Evolutionary conservation across 306 rosid species (phyloP).

Genomic region (Inga laurina): DNA sequence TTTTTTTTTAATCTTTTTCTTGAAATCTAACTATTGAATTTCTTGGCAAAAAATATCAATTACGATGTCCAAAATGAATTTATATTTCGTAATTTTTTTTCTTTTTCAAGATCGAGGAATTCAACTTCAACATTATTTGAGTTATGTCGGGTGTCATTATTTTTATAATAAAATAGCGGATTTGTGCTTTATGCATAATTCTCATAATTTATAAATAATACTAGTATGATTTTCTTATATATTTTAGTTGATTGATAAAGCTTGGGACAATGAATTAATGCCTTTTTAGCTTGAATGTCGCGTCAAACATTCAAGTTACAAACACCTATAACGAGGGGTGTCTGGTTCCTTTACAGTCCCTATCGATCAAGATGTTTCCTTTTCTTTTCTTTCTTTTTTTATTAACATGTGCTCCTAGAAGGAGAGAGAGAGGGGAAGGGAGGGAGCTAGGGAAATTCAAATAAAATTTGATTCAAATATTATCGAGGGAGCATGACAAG

Average conservation of each 20-base stretch:
- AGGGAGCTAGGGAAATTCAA: not conserved
- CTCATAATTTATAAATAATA: not conserved
- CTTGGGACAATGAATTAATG: not conserved
- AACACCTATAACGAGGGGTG: not conserved
- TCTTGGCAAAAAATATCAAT: not conserved
- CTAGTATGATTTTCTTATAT: no score
- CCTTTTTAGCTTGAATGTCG: not conserved
- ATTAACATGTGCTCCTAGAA: not conserved
- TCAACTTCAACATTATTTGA: no score
- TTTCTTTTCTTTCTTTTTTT: no score
- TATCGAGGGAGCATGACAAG: no score
- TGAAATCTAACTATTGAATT: not conserved
- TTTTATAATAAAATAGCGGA: not conserved
- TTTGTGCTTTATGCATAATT: not conserved
- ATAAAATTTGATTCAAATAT: not conserved
- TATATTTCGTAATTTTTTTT: no score
- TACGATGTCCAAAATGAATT: not conserved
- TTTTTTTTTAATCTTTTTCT: not conserved
- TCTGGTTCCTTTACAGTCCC: not conserved
- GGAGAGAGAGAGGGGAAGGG: not conserved
- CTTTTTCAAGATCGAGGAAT: no score
- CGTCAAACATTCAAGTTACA: not conserved
- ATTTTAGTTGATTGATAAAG: not conserved
- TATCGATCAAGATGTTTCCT: not conserved
- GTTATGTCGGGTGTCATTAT: not conserved